Base-by-base conservation (phyloP, 192 early-diverging fungal genomes). In the Geranomyces variabilis region DNA sequence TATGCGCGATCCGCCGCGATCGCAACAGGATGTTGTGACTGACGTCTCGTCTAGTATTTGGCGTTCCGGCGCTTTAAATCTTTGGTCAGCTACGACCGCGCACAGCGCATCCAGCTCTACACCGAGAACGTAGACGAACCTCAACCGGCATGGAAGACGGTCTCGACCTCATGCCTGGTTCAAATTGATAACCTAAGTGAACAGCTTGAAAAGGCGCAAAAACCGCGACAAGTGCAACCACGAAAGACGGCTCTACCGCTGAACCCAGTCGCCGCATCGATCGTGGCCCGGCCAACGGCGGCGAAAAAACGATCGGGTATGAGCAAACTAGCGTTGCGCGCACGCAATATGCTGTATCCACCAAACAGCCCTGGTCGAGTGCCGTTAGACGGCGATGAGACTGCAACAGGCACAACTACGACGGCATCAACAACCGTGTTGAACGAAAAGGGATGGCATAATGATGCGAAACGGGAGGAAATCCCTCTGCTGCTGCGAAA, bases 151-250 rank as follows among this genome's bases (percentile, higher is more conserved):
- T 67, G 65, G 66, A 49, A 47, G 31, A 7, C 15, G 15, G 60
- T 75, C 5, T 60, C 60, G 0, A 21, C 13, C 15, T 22, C n/a
- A 26, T 75, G 56, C 19, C 24, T 75, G 44, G n/a, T 15, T 10
- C 22, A 33, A 21, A 57, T 75, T 22, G 73, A 68, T 43, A 36
- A 55, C 12, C 33, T 75, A 19, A 63, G 53, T 14, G 14, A 34
- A 10, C 22, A 24, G 0, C 12, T 75, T 19, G 73, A 75, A 34
- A 56, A 55, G 15, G 70, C 64, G 43, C 63, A 64, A 46, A 29
- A n/a, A 17, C 22, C 58, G 14, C 15, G 31, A 29, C 22, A 26
- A 60, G 58, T 17, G 19, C 5, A 7, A 29, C 30, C 19, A 60
- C 58, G 17, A 2, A 60, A 60, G 58, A 29, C 22, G 3, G 58